Evolutionary conservation across 768 basidiomycete genomes (phyloP).

Genomic region (Boletus bicolor): DNA sequence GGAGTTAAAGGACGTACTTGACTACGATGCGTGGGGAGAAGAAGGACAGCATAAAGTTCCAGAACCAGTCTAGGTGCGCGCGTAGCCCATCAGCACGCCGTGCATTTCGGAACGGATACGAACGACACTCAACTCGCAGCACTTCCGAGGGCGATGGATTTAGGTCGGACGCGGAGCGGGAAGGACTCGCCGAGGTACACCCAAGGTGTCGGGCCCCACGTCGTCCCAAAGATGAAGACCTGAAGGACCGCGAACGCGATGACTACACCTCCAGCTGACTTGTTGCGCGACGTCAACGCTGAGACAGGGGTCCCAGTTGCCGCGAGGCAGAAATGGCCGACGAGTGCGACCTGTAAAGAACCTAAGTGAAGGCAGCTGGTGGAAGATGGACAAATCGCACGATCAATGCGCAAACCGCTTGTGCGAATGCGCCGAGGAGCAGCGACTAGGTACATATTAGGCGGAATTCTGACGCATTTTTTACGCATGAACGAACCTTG

Average conservation of each 20-base stretch:
- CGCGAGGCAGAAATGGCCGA: slow-evolving; percentile 66
- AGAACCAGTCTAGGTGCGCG: slow-evolving; percentile 49
- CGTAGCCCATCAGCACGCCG: slow-evolving; percentile 5
- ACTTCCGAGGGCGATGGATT: slow-evolving; percentile 74
- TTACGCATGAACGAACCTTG: slow-evolving; percentile 36
- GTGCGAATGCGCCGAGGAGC: slow-evolving; percentile 57
- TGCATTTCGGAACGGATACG: not conserved
- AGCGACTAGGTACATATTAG: slow-evolving; percentile 44
- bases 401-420: slow-evolving; percentile 61
- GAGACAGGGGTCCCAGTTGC: slow-evolving; percentile 45
- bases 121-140: slow-evolving; percentile 39
- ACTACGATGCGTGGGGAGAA: slow-evolving; percentile 66
- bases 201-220: slow-evolving; percentile 78
- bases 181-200: slow-evolving; percentile 79
- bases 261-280: slow-evolving; percentile 57
- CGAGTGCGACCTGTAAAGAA: slow-evolving; percentile 55
- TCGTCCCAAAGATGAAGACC: slow-evolving; percentile 66
- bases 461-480: not conserved
- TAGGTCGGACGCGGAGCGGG: slow-evolving; percentile 76
- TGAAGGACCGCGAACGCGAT: slow-evolving; percentile 80
- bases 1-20: slow-evolving; percentile 33
- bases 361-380: not conserved
- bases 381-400: slow-evolving; percentile 32
- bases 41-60: slow-evolving; percentile 75
- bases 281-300: slow-evolving; percentile 54